Evolutionary conservation across 2,329 filamentous ascomycete species (phyloP).

Genomic region (Myriosclerotinia duriaeana): DNA sequence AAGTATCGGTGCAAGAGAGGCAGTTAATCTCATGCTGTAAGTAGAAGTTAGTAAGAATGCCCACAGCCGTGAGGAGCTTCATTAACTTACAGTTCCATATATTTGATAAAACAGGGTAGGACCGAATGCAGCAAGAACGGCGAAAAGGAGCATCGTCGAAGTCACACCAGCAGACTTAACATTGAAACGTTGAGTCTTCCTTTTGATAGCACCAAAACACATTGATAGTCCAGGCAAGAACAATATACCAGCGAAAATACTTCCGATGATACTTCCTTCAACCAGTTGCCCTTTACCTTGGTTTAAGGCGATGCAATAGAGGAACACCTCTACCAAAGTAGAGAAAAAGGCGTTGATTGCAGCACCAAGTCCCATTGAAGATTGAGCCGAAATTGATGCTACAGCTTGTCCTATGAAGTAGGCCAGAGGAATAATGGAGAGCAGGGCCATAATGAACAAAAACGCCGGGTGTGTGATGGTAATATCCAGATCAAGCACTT

Average conservation of each 20-base stretch:
- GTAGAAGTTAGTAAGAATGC: constrained; percentile 41
- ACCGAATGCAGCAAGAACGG: constrained; percentile 90
- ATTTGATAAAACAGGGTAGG: constrained; percentile 98
- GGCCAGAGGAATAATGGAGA: constrained; percentile 93
- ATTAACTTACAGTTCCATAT: constrained; percentile 73
- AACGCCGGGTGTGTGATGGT: constrained; percentile 81
- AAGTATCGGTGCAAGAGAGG: constrained; percentile 57
- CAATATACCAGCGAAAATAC: constrained; percentile 94
- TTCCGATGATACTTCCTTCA: constrained; percentile 95
- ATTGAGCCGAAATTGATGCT: constrained; percentile 96
- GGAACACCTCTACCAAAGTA: constrained; percentile 93
- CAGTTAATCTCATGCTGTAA: constrained; percentile 85
- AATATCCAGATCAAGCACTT: constrained; percentile 63
- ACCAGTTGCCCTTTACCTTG: constrained; percentile 92
- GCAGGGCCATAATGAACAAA: constrained; percentile 76
- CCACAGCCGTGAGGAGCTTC: neutral
- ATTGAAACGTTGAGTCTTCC: constrained; percentile 98
- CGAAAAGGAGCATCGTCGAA: constrained; percentile 96
- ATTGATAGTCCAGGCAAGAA: constrained; percentile 94
- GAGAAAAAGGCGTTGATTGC: constrained; percentile 99
- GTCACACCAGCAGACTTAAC: constrained; percentile 94
- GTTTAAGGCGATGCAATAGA: constrained; percentile 91
- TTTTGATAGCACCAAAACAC: constrained; percentile 97
- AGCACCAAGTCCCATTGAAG: constrained; percentile 95
- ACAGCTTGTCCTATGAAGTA: constrained; percentile 99